Base-by-base conservation (phyloP, 148 eudicot species). In the Polygonum aviculare region DNA sequence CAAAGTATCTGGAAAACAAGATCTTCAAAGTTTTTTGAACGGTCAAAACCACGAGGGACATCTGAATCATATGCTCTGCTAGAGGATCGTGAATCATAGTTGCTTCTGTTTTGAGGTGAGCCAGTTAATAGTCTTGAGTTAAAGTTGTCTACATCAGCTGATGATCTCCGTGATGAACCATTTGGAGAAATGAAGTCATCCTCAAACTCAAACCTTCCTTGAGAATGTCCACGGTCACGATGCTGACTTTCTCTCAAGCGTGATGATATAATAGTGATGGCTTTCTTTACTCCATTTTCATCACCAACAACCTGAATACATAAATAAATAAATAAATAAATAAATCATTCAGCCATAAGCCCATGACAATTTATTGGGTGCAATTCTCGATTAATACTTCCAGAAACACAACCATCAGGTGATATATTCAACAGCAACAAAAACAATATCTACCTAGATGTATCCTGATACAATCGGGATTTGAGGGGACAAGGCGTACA, bases 211-310 rank as follows among this genome's bases (percentile, higher is more conserved):
- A 79, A 67, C 80, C 94, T 84, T 12, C 87, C 87, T 36, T 84
- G 90, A 79, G 86, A 85, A 77, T 85, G 84, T 78, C 86, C 78
- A 62, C 99, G 92, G 76, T 95, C 99, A 78, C 99, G 97, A 84
- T 95, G 99, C 80, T 95, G 99, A 81, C 99, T 95, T 85, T 95
- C 98, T 79, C 92, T 89, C 85, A 95, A 87, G 52, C 98, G 97
- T 18, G 96, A 88, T 38, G 99, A 89, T 54, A 93, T 91, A 67
- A 85, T 85, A 74, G 87, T 77, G 74, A 95, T 79, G 41, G 99
- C 99, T 78, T 82, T 89, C 83, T 93, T 95, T 75, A 95, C 99
- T 50, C 88, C 83, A 86, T 81, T 81, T 77, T 76, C 70, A 79
- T 93, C 98, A 83, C 99, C 98, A 75, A 93, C 89, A 76, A 95